Evolutionary conservation across 495 filamentous ascomycete species (phyloP).

Genomic region (Collariella sp.): DNA sequence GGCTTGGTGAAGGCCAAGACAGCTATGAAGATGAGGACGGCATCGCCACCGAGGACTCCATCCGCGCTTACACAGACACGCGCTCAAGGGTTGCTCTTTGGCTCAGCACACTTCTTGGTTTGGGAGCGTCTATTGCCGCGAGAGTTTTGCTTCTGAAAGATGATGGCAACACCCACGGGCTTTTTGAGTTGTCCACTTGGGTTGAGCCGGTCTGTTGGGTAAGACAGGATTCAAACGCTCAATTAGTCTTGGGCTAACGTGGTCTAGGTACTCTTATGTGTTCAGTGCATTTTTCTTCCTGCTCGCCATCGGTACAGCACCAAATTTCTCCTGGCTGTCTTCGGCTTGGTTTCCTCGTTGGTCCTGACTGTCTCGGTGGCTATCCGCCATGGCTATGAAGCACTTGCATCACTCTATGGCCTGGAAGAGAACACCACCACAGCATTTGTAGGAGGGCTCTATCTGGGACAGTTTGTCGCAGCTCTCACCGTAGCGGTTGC

Average conservation of each 20-base stretch:
- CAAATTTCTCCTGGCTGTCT: conserved; percentile 27
- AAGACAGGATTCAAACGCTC: conserved; percentile 7
- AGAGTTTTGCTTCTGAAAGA: conserved; percentile 13
- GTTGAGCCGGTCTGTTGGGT: conserved; percentile 27
- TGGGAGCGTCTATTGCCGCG: conserved; percentile 25
- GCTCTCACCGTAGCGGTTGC: conserved; percentile 15
- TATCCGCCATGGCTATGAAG: conserved; percentile 19
- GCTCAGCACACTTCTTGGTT: conserved; percentile 28
- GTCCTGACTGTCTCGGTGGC: conserved; percentile 19
- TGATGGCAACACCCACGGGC: background rate
- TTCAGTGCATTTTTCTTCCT: conserved; percentile 26
- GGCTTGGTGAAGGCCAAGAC: background rate
- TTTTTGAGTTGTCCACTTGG: conserved; percentile 17
- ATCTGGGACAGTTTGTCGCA: conserved; percentile 21
- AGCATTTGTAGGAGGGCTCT: conserved; percentile 3
- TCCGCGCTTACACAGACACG: conserved; percentile 33
- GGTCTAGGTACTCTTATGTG: conserved; percentile 15
- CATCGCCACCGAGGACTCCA: conserved; percentile 41
- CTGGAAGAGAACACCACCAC: background rate
- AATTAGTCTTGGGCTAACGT: background rate
- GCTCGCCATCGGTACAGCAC: conserved; percentile 17
- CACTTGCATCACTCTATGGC: conserved; percentile 4
- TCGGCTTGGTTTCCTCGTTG: conserved; percentile 27
- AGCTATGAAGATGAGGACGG: conserved; percentile 49
- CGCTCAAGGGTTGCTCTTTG: conserved; percentile 31